These are phyloP conservation scores for Paramecium pentaurelia DNA, from an alignment of 73 alveolate genomes.

Conservation along the genomic window DNA sequence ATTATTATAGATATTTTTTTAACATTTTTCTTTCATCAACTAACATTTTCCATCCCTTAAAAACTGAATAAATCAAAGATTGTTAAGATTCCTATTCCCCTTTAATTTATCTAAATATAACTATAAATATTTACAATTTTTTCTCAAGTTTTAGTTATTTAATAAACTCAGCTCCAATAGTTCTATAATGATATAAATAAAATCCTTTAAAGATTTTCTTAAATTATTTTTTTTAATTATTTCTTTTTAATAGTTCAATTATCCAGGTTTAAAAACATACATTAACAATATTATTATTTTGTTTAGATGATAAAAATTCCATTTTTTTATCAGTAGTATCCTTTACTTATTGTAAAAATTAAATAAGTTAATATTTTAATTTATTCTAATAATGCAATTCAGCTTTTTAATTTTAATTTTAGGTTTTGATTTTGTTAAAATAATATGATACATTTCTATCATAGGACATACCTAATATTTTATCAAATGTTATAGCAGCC, in stretches of 20 bases:
- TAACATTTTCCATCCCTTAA: conserved; percentile 15
- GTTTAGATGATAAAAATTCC: background rate
- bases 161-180: background rate
- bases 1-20: background rate
- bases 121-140: background rate
- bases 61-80: background rate
- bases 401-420: background rate
- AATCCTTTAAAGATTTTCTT: background rate
- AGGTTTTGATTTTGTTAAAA: background rate
- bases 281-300: background rate
- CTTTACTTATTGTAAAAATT: background rate
- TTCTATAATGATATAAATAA: background rate
- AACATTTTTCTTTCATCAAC: conserved; percentile 29
- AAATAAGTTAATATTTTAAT: background rate
- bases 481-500: background rate
- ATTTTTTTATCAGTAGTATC: background rate
- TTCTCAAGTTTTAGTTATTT: background rate
- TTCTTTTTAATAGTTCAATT: background rate
- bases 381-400: background rate
- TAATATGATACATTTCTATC: background rate
- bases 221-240: background rate
- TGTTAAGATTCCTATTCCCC: background rate
- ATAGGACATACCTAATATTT: background rate
- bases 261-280: background rate
- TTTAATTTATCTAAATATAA: background rate